Base-by-base conservation (phyloP, 768 basidiomycete genomes). In the Pluteus cervinus region DNA sequence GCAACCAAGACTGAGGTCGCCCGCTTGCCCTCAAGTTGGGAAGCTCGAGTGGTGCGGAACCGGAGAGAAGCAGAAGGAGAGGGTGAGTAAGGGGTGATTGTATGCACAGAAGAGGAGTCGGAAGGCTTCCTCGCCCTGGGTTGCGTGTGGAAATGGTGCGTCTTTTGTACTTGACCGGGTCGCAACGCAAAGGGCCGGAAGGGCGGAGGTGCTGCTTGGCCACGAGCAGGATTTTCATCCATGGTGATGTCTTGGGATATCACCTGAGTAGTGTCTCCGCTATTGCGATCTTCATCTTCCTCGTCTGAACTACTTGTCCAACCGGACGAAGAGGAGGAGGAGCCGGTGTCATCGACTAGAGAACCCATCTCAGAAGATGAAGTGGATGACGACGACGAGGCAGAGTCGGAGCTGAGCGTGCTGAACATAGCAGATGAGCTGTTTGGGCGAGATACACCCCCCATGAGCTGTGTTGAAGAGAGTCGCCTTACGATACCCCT, bases 321-420 rank as follows among this genome's bases (percentile, higher is more conserved):
- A 7, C 67, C 71, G 40, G 72, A 73, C 18, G 68, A 66, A 3
- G 74, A 79, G 26, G 72, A 75, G 9, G 75, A 76, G 9, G 76
- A 79, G 18, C 70, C 73, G 15, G 67, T 71, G 45, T 81, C 77
- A 42, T 81, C 79, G n/a, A 72, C 71, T 31, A 81, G 58, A 18
- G 76, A 81, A 40, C 69, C 75, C 50, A 78, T 63, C 35, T 81
- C 81, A 2, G 81, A 80, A 16, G 59, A 44, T 14, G 42, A 42
- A n/a, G 37, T 11, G 24, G 66, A 66, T 4, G 64, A 65, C 18
- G 68, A 61, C 23, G 63, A 63, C 3, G 57, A 57, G 33, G 56
- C 44, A 9, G 65, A 64, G 31, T 67, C 68, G 20, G 59, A 58
- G 46, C 65, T 73, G 31, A 63, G 35, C 28, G 63, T 66, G 24